Percentiles rank a stretch among this genome's conserved stretches.
Evolutionary conservation across 2,329 filamentous ascomycete species (phyloP).

Genomic region (Mycosphaerelloides madeirae): DNA sequence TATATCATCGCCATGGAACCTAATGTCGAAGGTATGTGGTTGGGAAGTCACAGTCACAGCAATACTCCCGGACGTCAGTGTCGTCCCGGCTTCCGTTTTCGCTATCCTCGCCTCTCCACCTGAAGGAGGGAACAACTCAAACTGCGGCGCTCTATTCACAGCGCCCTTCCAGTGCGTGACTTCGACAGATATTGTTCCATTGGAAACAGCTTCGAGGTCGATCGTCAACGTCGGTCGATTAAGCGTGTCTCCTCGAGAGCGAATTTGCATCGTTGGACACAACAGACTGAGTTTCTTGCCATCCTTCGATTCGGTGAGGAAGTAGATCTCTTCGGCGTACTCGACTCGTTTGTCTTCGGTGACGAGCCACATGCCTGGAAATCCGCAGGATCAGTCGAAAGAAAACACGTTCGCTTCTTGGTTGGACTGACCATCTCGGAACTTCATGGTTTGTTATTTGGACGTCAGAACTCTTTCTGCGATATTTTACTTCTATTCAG

Average conservation of each 20-base stretch:
- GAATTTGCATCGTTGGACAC: slow-evolving; percentile 55
- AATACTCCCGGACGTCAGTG: slow-evolving; percentile 49
- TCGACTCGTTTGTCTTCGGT: slow-evolving; percentile 57
- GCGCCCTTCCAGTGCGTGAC: slow-evolving; percentile 56
- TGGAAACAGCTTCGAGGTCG: slow-evolving; percentile 53
- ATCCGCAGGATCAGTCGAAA: background rate
- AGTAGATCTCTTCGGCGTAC: slow-evolving; percentile 62
- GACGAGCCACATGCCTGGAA: slow-evolving; percentile 58
- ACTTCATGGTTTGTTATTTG: slow-evolving; percentile 2
- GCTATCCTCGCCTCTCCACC: slow-evolving; percentile 36
- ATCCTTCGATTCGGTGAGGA: slow-evolving; percentile 42
- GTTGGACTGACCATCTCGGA: slow-evolving; percentile 1
- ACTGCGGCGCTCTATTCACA: slow-evolving; percentile 50
- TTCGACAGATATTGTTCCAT: slow-evolving; percentile 58
- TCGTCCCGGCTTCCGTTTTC: slow-evolving; percentile 44
- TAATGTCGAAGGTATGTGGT: slow-evolving; percentile 52
- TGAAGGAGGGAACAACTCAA: slow-evolving; percentile 53
- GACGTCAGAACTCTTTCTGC: too few species aligned
- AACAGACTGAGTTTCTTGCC: slow-evolving; percentile 51
- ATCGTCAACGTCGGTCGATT: slow-evolving; percentile 3
- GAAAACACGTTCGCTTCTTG: background rate
- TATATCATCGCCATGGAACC: slow-evolving; percentile 50
- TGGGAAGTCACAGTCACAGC: slow-evolving; percentile 49
- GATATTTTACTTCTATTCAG: too few species aligned
- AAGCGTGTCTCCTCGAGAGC: slow-evolving; percentile 47